Evolutionary conservation across 2,329 filamentous ascomycete genomes (phyloP).

Genomic region (Beauveria pseudobassiana): DNA sequence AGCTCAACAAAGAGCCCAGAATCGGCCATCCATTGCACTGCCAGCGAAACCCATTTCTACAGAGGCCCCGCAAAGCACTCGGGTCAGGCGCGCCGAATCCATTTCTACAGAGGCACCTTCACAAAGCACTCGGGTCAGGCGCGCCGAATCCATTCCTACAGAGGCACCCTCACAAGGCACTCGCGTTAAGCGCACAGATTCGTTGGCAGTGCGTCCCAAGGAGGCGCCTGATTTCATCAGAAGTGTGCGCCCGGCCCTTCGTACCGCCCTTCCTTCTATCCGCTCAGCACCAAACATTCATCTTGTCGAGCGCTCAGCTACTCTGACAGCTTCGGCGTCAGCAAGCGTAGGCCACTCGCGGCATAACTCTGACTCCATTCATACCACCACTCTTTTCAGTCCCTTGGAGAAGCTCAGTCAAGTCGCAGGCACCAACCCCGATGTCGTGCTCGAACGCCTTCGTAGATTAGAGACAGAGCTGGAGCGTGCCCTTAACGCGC

Average conservation of each 20-base stretch:
- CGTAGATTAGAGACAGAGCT: slow-evolving; percentile 51
- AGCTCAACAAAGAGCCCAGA: slow-evolving; percentile 55
- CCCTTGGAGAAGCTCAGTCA: slow-evolving; percentile 42
- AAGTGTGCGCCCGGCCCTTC: slow-evolving; percentile 4
- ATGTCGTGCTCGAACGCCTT: slow-evolving; percentile 49
- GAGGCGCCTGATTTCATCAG: slow-evolving; percentile 6
- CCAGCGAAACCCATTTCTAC: slow-evolving; percentile 20
- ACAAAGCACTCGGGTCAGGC: neutral
- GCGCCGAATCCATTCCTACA: neutral
- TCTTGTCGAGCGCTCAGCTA: slow-evolving; percentile 24
- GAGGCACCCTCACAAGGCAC: too few relatives aligned
- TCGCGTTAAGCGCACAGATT: slow-evolving; percentile 14
- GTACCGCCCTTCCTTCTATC: slow-evolving; percentile 12
- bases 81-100: slow-evolving; percentile 14
- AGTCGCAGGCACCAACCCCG: slow-evolving; percentile 48
- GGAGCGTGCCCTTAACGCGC: slow-evolving; percentile 54
- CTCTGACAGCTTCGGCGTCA: slow-evolving; percentile 21
- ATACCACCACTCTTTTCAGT: slow-evolving; percentile 46
- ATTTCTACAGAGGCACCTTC: too few relatives aligned
- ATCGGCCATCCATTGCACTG: slow-evolving; percentile 29
- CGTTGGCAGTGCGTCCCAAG: neutral
- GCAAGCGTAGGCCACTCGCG: slow-evolving; percentile 19
- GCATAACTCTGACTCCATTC: slow-evolving; percentile 23
- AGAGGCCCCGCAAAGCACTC: slow-evolving; percentile 24
- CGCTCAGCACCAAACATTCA: slow-evolving; percentile 22